These are phyloP conservation scores for Quercus cerris DNA, from an alignment of 306 rosid species.

Conservation along the genomic window DNA sequence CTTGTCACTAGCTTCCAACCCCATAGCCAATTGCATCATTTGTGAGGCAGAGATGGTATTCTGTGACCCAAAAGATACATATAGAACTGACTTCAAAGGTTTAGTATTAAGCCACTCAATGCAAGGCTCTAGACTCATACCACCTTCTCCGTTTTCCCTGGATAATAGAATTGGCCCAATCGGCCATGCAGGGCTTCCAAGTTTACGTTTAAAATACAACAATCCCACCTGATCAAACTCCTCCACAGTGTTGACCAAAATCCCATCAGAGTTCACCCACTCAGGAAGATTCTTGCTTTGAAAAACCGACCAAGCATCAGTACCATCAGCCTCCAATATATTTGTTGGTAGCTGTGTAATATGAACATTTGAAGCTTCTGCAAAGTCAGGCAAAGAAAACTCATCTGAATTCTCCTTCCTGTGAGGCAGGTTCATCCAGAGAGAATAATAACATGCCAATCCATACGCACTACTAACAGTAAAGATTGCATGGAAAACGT, in stretches of 20 bases:
- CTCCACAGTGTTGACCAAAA: slow-evolving; percentile 48
- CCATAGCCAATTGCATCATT: slow-evolving; percentile 60
- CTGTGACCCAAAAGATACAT: slow-evolving; percentile 65
- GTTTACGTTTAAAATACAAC: slow-evolving; percentile 29
- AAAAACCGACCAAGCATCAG: slow-evolving; percentile 47
- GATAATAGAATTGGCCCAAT: slow-evolving; percentile 51
- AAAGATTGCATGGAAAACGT: slow-evolving; percentile 47
- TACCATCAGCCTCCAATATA: slow-evolving; percentile 43
- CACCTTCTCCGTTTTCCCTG: slow-evolving; percentile 38
- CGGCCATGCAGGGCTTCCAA: slow-evolving; percentile 39
- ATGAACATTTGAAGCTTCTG: slow-evolving; percentile 45
- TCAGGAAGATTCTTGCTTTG: slow-evolving; percentile 26
- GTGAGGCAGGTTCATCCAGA: slow-evolving; percentile 65
- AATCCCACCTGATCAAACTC: slow-evolving; percentile 50
- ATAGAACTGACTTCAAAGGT: slow-evolving; percentile 51
- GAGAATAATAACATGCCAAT: slow-evolving; percentile 61
- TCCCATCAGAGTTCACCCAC: slow-evolving; percentile 50
- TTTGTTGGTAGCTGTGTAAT: slow-evolving; percentile 42
- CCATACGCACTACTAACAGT: slow-evolving; percentile 45
- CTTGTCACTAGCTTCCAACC: slow-evolving; percentile 37
- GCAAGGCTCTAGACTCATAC: slow-evolving; percentile 16
- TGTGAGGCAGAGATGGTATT: slow-evolving; percentile 51
- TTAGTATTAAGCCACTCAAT: slow-evolving; percentile 46
- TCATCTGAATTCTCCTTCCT: slow-evolving; percentile 10
- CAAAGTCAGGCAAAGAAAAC: slow-evolving; percentile 52